Evolutionary conservation across 306 rosid species (phyloP), one percentile per base, ranked within the genome.

Genomic region (Astragalus membranaceus): DNA sequence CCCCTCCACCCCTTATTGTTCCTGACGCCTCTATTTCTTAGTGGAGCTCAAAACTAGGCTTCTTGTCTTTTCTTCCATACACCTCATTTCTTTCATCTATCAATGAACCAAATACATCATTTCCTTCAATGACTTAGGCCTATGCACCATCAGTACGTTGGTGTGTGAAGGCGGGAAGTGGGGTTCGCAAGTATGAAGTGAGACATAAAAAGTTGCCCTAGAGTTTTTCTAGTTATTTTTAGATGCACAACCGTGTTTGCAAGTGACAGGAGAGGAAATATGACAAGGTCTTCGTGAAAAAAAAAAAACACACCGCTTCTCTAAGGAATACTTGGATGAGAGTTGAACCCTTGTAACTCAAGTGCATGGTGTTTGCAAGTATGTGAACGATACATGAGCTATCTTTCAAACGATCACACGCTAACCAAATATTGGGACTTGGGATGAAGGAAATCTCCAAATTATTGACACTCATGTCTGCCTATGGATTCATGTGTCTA

Each of bases 331-430:
- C 80, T 60, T 90, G 78, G 72, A 71, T 16, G 85, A 76, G 17
- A 74, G 71, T 33, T 91, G 92, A 87, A 86, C 84, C 32, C 81
- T 85, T 53, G 96, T 88, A 16, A 83, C 92, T 61, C 78, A 85
- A 54, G 75, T 91, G 74, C 85, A 75, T 54, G 90, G 87, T 13
- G 82, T 88, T 76, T 95, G 92, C 82, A 88, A 86, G 92, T 86
- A 30, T 32, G 41, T 11, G 23, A 3, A 35, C 33, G 63, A 56
- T 12, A 8, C 63, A 32, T 56, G 12, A 26, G 63, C 63, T 56
- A 30, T 32, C n/a, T 30, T 56, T 32, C 30, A 26, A 26, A 26
- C 30, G 2, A 26, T 26, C 26, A 58, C 43, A 58, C 13, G 44
- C 64, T 32, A 58, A 57, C 44, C 23, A 57, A 57, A 35, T n/a